Conservation (phyloP, 805 yeast species). For the Isabelozyma pseudorhagii region DNA sequence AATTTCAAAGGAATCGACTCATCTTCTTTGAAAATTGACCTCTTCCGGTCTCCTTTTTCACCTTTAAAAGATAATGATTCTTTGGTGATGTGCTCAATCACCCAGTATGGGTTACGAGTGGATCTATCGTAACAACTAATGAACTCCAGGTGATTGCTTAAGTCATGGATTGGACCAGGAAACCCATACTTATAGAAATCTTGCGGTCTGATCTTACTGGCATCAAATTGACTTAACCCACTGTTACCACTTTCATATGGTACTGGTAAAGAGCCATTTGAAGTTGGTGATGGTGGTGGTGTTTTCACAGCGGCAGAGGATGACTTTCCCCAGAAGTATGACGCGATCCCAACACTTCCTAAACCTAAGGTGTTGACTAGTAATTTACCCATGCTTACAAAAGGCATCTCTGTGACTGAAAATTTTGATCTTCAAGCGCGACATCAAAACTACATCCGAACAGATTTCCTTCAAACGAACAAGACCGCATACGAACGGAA, state of each 20-base stretch:
- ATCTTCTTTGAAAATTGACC: slow-evolving; percentile 84
- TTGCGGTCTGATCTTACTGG: slow-evolving; percentile 58
- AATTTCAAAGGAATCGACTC: slow-evolving; percentile 73
- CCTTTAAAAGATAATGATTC: slow-evolving; percentile 49
- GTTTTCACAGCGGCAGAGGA: slow-evolving; percentile 8
- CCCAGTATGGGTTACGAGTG: slow-evolving; percentile 83
- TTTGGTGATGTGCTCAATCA: slow-evolving; percentile 84
- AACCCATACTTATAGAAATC: slow-evolving; percentile 89
- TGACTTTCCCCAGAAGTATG: slow-evolving; percentile 39
- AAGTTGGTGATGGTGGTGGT: slow-evolving; percentile 10
- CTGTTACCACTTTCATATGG: background rate
- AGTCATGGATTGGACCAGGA: slow-evolving; percentile 92
- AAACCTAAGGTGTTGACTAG: slow-evolving; percentile 29
- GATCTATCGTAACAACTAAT: slow-evolving; percentile 83
- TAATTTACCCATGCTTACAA: slow-evolving; percentile 23
- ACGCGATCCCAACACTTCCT: slow-evolving; percentile 35
- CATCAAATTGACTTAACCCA: slow-evolving; percentile 13
- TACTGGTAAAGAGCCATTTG: slow-evolving; percentile 4
- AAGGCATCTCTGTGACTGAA: background rate
- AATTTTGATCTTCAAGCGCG: background rate
- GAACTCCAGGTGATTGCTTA: slow-evolving; percentile 70
- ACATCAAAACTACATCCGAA: no score
- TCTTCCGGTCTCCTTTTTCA: slow-evolving; percentile 67
- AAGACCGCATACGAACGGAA: no score
- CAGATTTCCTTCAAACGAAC: no score